phyloP scores from a whole-genome alignment of 2,329 filamentous ascomycete genomes.

The Ilyonectria destructans region DNA sequence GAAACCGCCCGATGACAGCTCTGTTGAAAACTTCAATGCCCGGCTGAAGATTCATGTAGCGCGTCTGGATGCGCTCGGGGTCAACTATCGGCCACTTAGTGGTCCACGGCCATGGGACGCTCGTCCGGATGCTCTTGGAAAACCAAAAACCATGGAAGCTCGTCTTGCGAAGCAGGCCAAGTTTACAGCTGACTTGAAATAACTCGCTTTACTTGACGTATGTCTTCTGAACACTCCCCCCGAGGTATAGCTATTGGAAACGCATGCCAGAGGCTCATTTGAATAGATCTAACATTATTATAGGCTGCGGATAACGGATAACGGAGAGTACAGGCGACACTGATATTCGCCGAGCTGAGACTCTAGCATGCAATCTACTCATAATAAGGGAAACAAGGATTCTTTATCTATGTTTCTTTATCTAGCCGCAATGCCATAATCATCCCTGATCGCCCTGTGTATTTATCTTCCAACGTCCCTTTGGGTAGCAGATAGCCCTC shows the following conservation, averaged over 20 bases:
- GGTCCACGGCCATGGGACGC: conserved; percentile 38
- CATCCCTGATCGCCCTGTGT: too few species aligned
- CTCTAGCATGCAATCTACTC: too few species aligned
- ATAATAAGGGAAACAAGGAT: too few species aligned
- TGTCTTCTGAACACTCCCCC: too few species aligned
- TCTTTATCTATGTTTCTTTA: too few species aligned
- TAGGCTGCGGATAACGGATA: background rate
- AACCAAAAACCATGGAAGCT: conserved; percentile 23
- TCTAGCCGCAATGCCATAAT: too few species aligned
- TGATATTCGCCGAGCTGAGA: too few species aligned
- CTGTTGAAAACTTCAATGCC: conserved; percentile 18
- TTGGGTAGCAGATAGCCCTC: too few species aligned
- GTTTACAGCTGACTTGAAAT: conserved; percentile 17
- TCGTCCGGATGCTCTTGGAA: conserved; percentile 34
- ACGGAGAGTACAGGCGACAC: background rate
- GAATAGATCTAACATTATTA: too few species aligned
- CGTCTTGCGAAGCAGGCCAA: conserved; percentile 13
- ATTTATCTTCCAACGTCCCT: too few species aligned
- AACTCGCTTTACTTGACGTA: background rate
- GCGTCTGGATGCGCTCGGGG: conserved; percentile 31
- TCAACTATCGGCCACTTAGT: conserved; percentile 34
- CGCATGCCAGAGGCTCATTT: too few species aligned
- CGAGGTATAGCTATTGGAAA: too few species aligned
- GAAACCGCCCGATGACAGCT: conserved; percentile 13
- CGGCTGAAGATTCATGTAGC: conserved; percentile 28